Percentiles rank a stretch among this genome's conserved stretches.
Conservation (phyloP, 768 basidiomycete genomes). For the Tulasnella sp. region DNA sequence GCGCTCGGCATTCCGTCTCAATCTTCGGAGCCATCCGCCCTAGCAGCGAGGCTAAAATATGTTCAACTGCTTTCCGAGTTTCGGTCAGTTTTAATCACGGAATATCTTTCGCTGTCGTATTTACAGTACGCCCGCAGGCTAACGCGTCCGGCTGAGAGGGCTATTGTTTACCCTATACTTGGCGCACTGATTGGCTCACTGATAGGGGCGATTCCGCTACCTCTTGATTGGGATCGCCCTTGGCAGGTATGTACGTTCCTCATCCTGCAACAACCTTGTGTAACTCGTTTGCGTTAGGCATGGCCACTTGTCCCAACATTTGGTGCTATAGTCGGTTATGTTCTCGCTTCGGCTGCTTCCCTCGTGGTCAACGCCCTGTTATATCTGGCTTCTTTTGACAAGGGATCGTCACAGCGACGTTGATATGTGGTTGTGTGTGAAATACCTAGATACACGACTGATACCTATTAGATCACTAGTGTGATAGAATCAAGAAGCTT, state of each 20-base stretch:
- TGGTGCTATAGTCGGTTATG: constrained; percentile 56
- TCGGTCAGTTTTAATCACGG: constrained; percentile 43
- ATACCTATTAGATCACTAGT: too few relatives aligned
- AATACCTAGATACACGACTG: too few relatives aligned
- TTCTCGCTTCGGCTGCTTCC: constrained; percentile 43
- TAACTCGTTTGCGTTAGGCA: constrained; percentile 33
- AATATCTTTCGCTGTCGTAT: not conserved
- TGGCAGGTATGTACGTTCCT: constrained; percentile 67
- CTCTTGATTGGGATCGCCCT: constrained; percentile 92
- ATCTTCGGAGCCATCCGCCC: constrained; percentile 26
- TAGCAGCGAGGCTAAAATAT: constrained; percentile 54
- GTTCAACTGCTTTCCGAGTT: constrained; percentile 69
- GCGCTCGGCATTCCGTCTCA: constrained; percentile 50
- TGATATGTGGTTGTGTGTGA: too few relatives aligned
- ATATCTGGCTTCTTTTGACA: constrained; percentile 6
- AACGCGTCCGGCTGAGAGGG: constrained; percentile 61
- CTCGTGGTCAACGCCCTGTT: constrained; percentile 32
- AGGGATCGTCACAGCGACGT: too few relatives aligned
- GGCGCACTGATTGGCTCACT: constrained; percentile 66
- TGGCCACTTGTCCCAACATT: constrained; percentile 74
- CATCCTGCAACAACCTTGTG: not conserved
- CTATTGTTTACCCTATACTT: constrained; percentile 63
- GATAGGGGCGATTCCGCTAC: constrained; percentile 71
- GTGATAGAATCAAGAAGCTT: too few relatives aligned
- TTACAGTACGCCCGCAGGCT: constrained; percentile 26